Evolutionary conservation across 768 basidiomycete genomes (phyloP).

Genomic region (Lepiota subincarnata): DNA sequence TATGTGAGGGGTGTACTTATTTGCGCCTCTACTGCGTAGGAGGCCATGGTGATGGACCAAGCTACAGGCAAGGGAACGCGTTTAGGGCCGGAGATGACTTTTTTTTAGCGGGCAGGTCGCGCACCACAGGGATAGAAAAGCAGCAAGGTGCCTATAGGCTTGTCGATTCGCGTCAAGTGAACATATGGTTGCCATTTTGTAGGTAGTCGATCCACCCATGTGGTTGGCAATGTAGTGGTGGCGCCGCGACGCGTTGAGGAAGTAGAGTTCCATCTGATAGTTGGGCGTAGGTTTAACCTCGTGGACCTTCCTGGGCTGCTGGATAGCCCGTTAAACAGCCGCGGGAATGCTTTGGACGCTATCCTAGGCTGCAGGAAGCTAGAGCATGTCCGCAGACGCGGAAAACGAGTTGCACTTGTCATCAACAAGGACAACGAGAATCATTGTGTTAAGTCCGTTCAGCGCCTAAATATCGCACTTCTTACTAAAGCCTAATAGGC

Average conservation of each 20-base stretch:
- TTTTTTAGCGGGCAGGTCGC: background rate
- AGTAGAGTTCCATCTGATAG: conserved; percentile 2
- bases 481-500: background rate
- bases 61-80: conserved; percentile 44
- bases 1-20: conserved; percentile 69
- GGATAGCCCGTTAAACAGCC: background rate
- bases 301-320: background rate
- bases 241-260: conserved; percentile 3
- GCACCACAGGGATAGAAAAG: conserved; percentile 92
- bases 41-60: conserved; percentile 98
- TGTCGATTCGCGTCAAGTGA: conserved; percentile 86
- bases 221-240: conserved; percentile 14
- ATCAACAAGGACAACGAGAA: background rate
- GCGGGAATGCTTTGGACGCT: background rate
- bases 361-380: background rate
- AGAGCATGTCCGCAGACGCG: background rate
- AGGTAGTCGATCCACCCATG: conserved; percentile 72
- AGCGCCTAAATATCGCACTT: background rate
- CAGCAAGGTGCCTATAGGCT: conserved; percentile 90
- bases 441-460: too few relatives aligned
- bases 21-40: conserved; percentile 71
- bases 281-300: background rate
- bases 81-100: background rate
- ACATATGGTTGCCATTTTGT: conserved; percentile 68
- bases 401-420: background rate